These are phyloP conservation scores for Hypoxylon sp. DNA, from an alignment of 2,329 filamentous ascomycete species.

Conservation along the genomic window DNA sequence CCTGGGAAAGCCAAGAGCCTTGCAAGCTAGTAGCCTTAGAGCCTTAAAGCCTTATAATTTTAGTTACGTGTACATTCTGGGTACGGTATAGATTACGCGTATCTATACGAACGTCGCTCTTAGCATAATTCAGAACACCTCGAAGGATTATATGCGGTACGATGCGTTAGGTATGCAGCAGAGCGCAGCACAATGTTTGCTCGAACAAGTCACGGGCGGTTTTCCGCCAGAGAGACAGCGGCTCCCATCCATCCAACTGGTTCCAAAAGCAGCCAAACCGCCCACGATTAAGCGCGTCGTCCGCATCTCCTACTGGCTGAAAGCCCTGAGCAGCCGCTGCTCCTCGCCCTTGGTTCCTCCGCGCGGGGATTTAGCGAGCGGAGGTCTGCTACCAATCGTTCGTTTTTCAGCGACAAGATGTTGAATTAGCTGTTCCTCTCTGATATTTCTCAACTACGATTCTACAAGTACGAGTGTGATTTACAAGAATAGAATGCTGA, in stretches of 20 bases:
- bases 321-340: constrained; percentile 7
- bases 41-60: background rate
- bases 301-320: constrained; percentile 30
- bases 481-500: too few species aligned
- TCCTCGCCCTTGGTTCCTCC: constrained; percentile 24
- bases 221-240: constrained; percentile 7
- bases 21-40: too few species aligned
- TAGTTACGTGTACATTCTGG: background rate
- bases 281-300: constrained; percentile 36
- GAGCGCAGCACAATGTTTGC: background rate
- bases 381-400: constrained; percentile 5
- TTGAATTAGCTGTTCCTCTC: too few species aligned
- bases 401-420: too few species aligned
- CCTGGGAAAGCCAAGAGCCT: too few species aligned
- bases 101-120: too few species aligned
- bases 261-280: constrained; percentile 18
- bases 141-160: too few species aligned
- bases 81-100: background rate
- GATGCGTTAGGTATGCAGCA: background rate
- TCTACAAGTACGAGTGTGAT: too few species aligned
- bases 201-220: constrained; percentile 7
- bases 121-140: too few species aligned
- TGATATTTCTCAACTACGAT: too few species aligned
- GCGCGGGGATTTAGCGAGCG: constrained; percentile 15
- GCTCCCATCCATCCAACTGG: constrained; percentile 26